Evolutionary conservation across 371 early-diverging fungal species (phyloP), one percentile per base, ranked within the genome.

Genomic region (Mortierella sp.): DNA sequence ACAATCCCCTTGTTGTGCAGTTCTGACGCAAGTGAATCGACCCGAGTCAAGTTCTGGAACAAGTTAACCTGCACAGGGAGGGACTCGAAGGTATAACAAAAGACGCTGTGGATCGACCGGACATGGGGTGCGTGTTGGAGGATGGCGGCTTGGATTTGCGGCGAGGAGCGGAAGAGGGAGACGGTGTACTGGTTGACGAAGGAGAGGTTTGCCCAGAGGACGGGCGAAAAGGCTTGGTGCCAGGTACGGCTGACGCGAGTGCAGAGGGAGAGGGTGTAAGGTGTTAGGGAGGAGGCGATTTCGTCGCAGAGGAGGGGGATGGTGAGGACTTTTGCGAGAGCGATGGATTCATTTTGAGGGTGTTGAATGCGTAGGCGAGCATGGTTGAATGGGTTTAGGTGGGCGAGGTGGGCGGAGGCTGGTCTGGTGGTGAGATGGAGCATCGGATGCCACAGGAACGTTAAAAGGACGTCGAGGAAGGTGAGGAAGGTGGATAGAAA

Each of bases 1-100:
- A 83, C 83, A 35, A 83, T 83, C 14, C 83, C 83, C 43, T 78
- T 83, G 75, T 79, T 78, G 74, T 76, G 83, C 5, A 83, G 71
- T 41, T 83, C 83, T 14, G 83, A 83, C 4, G 77, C 83, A 46
- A 83, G 71, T 0, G 76, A 63, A 54, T 75, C 74, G 32, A 83
- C 71, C 29, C 46, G 48, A 7, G 60, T 27, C 58, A 74, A 63
- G 18, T 58, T 74, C 38, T 14, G 29, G 44, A 74, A 74, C 16
- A 43, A 18, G 41, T n/a, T 21, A 3, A 48, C 10, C 5, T 11
- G 43, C 16, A 43, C 27, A n/a, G 56, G 74, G 48, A 49, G 49
- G 27, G 74, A 56, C 43, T 74, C 55, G 21, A 74, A 74, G 24
- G 60, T 46, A 27, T 58, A 74, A 7, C 74, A 74, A 29, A 74